These are phyloP conservation scores for Hanseniaspora nectarophila DNA, from an alignment of 805 yeast genomes.

Conservation along the genomic window DNA sequence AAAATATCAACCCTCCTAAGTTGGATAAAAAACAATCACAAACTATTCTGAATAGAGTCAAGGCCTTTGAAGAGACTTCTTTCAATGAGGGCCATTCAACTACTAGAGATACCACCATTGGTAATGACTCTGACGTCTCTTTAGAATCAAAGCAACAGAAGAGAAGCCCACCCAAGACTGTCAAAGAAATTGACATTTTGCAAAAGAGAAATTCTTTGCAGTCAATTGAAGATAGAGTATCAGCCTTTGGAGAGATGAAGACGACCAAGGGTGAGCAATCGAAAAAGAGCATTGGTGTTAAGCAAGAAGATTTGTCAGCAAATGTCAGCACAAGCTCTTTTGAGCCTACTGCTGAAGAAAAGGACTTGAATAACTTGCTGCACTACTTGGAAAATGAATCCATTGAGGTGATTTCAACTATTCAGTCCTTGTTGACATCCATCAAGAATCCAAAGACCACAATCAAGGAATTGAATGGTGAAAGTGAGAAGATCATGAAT, in stretches of 20 bases:
- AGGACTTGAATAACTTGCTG: constrained; percentile 71
- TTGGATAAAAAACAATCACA: no score
- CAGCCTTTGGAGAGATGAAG: constrained; percentile 10
- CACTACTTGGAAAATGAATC: constrained; percentile 87
- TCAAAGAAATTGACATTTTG: constrained; percentile 1
- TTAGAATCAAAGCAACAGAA: neutral
- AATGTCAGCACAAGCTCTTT: constrained; percentile 30
- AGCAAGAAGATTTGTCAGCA: neutral
- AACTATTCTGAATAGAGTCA: constrained; percentile 5
- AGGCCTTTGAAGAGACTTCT: constrained; percentile 10
- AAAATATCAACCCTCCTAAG: no score
- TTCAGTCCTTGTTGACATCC: constrained; percentile 66
- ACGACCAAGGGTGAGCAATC: neutral
- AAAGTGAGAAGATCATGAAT: constrained; percentile 61
- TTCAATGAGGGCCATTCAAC: neutral
- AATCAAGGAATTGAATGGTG: constrained; percentile 57
- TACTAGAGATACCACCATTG: neutral
- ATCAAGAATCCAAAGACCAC: constrained; percentile 68
- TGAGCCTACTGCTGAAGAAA: constrained; percentile 78
- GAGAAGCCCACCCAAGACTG: neutral
- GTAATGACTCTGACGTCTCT: neutral
- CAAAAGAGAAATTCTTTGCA: constrained; percentile 11
- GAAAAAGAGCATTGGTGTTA: neutral
- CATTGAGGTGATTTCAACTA: constrained; percentile 77
- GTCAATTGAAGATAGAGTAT: constrained; percentile 2